A percentile compares a stretch with the other conserved stretches of the same genome.
Conservation (phyloP, 345 rosid species). For the Acer saccharum region DNA sequence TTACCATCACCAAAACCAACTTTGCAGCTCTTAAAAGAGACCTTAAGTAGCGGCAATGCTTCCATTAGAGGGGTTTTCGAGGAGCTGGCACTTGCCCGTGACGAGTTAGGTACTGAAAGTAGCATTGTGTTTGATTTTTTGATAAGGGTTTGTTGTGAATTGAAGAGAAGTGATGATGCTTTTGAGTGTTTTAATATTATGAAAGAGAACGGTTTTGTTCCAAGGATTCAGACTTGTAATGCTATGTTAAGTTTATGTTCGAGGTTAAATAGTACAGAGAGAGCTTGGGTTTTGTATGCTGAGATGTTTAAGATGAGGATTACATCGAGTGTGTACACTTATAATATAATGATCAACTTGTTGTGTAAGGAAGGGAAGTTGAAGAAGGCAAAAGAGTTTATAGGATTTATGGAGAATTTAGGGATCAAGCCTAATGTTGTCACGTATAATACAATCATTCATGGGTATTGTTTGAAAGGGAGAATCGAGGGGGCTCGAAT, state of each 20-base stretch:
- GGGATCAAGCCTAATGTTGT: conserved; percentile 73
- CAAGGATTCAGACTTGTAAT: conserved; percentile 76
- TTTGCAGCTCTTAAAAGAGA: conserved; percentile 51
- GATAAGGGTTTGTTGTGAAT: conserved; percentile 63
- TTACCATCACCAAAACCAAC: conserved; percentile 58
- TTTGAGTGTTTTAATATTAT: conserved; percentile 62
- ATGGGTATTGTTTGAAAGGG: conserved; percentile 70
- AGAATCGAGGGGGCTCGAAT: conserved; percentile 69
- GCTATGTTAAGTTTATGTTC: conserved; percentile 58
- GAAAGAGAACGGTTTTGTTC: conserved; percentile 66
- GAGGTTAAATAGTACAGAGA: conserved; percentile 55
- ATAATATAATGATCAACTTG: conserved; percentile 85
- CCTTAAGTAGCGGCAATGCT: conserved; percentile 23
- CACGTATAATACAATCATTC: conserved; percentile 78
- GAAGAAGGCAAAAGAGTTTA: conserved; percentile 70
- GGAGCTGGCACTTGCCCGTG: conserved; percentile 48
- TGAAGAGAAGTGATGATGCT: conserved; percentile 64
- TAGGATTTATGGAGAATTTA: conserved; percentile 59
- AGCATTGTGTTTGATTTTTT: conserved; percentile 57
- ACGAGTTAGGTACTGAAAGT: conserved; percentile 48
- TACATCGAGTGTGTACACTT: conserved; percentile 65
- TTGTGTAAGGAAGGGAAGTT: conserved; percentile 87
- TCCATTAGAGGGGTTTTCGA: conserved; percentile 46
- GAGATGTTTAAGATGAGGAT: conserved; percentile 90
- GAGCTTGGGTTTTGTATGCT: conserved; percentile 86